phyloP scores from a whole-genome alignment of 768 basidiomycete species.

The Amanita fuliginea region DNA sequence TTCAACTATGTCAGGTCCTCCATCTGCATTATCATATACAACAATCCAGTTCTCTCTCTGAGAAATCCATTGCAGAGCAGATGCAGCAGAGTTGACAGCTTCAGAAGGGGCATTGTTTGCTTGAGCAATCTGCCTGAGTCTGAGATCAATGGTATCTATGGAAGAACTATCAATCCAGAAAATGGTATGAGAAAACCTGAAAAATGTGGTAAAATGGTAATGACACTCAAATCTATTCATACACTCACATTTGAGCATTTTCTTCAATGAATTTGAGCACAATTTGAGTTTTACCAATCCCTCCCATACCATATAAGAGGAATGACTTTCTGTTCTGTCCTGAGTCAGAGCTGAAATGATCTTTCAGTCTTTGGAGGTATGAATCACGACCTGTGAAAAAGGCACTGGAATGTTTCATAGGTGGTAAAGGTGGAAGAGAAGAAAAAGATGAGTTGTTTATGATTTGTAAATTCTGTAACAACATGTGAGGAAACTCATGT shows the following conservation, averaged over 20 bases:
- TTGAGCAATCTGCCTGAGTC: constrained; percentile 6
- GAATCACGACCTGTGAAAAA: constrained; percentile 4
- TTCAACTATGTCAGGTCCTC: too few relatives aligned
- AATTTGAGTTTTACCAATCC: constrained; percentile 9
- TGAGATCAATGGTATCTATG: constrained; percentile 5
- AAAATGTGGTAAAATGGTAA: not conserved
- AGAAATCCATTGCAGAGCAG: constrained; percentile 9
- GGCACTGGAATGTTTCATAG: not conserved
- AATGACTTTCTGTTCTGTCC: constrained; percentile 3
- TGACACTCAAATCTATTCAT: not conserved
- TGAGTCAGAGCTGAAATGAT: constrained; percentile 5
- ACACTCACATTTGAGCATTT: not conserved
- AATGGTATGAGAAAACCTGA: constrained; percentile 9
- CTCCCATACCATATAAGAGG: constrained; percentile 13
- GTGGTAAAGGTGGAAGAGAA: not conserved
- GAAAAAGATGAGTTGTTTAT: not conserved
- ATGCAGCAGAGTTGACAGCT: not conserved
- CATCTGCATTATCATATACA: not conserved
- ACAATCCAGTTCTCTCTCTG: constrained; percentile 9
- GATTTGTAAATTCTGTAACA: not conserved
- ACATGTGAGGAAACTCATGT: not conserved
- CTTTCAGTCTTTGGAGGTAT: constrained; percentile 7
- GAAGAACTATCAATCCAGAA: constrained; percentile 15
- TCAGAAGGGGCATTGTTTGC: not conserved
- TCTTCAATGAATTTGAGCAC: not conserved